Conservation (phyloP, 257 asterid genomes). For the Voacanga thouarsii region DNA sequence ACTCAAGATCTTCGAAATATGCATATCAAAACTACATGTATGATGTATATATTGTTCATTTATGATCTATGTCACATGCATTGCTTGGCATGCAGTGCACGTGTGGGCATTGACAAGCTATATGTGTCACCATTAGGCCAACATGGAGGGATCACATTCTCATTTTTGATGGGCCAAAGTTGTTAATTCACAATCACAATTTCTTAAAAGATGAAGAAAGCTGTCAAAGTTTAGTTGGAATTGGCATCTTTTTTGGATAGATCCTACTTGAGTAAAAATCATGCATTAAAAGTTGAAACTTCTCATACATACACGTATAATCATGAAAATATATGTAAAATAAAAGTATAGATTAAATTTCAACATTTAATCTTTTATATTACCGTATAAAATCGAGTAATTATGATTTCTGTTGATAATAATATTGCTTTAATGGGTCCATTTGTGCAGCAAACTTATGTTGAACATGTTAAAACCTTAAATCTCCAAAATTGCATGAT, state of each 20-base stretch:
- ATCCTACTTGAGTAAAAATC: background rate
- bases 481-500: slow-evolving; percentile 12
- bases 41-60: background rate
- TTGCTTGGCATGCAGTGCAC: slow-evolving; percentile 18
- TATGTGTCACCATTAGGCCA: background rate
- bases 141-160: slow-evolving; percentile 7
- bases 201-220: background rate
- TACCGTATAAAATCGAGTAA: no score
- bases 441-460: background rate
- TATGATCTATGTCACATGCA: slow-evolving; percentile 9
- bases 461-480: slow-evolving; percentile 9
- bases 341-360: no score
- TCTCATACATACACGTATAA: no score
- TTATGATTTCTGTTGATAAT: no score
- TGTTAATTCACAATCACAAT: background rate
- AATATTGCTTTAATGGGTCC: background rate
- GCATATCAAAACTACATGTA: background rate
- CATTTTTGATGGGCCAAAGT: slow-evolving; percentile 11
- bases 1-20: slow-evolving; percentile 1
- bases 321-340: no score
- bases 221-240: background rate
- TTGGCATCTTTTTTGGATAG: background rate
- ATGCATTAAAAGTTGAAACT: background rate
- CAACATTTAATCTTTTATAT: no score
- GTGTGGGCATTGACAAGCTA: slow-evolving; percentile 21